Evolutionary conservation across 2,329 filamentous ascomycete genomes (phyloP).

Genomic region (Saccharata proteae): DNA sequence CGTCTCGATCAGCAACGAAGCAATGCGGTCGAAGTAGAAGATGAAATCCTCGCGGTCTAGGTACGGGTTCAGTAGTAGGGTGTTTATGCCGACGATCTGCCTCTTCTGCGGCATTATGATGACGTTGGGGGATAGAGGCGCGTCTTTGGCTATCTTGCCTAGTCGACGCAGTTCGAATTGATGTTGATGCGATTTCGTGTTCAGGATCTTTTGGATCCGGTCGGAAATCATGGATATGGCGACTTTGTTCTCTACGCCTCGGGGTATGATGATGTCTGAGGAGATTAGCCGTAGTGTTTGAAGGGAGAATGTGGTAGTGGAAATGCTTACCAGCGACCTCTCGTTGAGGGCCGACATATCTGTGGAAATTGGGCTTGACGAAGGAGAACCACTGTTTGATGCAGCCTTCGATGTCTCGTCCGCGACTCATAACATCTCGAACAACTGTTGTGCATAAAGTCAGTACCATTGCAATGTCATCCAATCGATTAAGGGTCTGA

Average conservation of each 20-base stretch:
- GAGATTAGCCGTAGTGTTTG: not conserved
- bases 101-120: slow-evolving; percentile 62
- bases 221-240: slow-evolving; percentile 93
- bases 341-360: slow-evolving; percentile 84
- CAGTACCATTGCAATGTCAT: not conserved
- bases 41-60: slow-evolving; percentile 83
- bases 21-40: slow-evolving; percentile 90
- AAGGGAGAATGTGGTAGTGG: not conserved
- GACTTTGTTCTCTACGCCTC: slow-evolving; percentile 87
- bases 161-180: slow-evolving; percentile 66
- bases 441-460: slow-evolving; percentile 43
- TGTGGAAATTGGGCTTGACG: slow-evolving; percentile 94
- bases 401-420: slow-evolving; percentile 83
- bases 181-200: slow-evolving; percentile 76
- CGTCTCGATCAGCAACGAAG: slow-evolving; percentile 70
- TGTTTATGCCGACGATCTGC: slow-evolving; percentile 80
- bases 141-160: slow-evolving; percentile 57
- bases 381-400: slow-evolving; percentile 97
- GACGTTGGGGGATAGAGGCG: slow-evolving; percentile 63
- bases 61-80: slow-evolving; percentile 70
- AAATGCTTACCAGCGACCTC: slow-evolving; percentile 57
- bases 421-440: slow-evolving; percentile 80
- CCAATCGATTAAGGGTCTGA: not conserved
- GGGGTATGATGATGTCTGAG: slow-evolving; percentile 79
- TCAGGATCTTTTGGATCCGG: slow-evolving; percentile 76